Percentiles rank a stretch among this genome's conserved stretches.
phyloP scores from a whole-genome alignment of 805 yeast species.

The Wickerhamomyces subpelliculosus region DNA sequence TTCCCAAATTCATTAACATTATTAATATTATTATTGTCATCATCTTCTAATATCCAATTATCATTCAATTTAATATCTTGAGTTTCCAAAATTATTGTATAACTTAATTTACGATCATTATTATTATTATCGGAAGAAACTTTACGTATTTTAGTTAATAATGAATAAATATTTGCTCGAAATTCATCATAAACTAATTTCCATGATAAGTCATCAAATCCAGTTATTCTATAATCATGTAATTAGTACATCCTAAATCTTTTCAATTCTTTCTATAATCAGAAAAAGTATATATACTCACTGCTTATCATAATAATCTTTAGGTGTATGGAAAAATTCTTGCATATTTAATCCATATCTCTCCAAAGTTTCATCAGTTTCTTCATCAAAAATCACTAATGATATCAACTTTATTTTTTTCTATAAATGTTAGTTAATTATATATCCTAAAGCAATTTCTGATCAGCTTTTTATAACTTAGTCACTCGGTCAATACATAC shows the following conservation, averaged over 20 bases:
- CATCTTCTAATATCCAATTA: conserved; percentile 17
- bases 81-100: conserved; percentile 12
- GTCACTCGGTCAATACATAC: too few species aligned
- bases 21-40: conserved; percentile 4
- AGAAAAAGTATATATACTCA: conserved; percentile 6
- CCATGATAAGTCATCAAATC: conserved; percentile 7
- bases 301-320: conserved; percentile 9
- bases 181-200: conserved; percentile 10
- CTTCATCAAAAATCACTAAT: conserved; percentile 31
- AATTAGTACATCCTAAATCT: neutral
- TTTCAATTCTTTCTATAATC: too few species aligned
- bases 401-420: conserved; percentile 26
- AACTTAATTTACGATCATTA: conserved; percentile 1
- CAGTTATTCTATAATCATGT: conserved; percentile 2
- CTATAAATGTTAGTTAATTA: conserved; percentile 6
- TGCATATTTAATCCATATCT: conserved; percentile 31
- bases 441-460: too few species aligned
- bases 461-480: too few species aligned
- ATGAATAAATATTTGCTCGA: conserved; percentile 13
- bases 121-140: neutral
- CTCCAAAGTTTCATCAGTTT: conserved; percentile 24
- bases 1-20: neutral
- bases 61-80: conserved; percentile 1
- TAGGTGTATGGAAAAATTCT: conserved; percentile 21
- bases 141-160: conserved; percentile 8